phyloP scores from a whole-genome alignment of 169 alveolate genomes.

The Plasmodium sp. region DNA sequence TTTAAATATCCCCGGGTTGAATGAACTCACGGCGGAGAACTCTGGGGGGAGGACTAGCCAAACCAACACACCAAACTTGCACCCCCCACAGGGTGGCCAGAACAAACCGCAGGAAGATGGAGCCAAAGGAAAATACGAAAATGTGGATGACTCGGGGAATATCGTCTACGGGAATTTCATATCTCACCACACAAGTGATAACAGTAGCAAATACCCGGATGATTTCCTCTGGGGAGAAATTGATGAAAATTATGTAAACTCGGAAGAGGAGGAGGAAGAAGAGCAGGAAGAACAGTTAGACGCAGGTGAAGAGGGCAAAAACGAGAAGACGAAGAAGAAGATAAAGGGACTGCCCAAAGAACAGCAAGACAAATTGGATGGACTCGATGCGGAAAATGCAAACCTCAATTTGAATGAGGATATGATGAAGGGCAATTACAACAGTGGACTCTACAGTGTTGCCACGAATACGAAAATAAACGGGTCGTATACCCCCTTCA shows the following conservation, averaged over 20 bases:
- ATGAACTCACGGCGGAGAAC: conserved; percentile 91
- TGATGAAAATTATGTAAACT: conserved; percentile 71
- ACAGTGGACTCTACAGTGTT: conserved; percentile 62
- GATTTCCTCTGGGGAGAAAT: conserved; percentile 79
- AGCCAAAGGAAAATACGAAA: conserved; percentile 77
- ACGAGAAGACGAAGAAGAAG: conserved; percentile 49
- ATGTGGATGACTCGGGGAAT: conserved; percentile 85
- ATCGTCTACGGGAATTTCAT: conserved; percentile 78
- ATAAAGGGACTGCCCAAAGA: neutral
- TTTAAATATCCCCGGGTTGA: conserved; percentile 97
- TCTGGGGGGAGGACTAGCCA: conserved; percentile 21
- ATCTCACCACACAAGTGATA: conserved; percentile 69
- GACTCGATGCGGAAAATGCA: neutral
- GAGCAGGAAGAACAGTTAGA: neutral
- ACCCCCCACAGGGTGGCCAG: neutral
- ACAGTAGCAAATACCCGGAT: conserved; percentile 73
- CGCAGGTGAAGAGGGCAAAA: conserved; percentile 41
- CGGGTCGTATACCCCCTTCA: conserved; percentile 61
- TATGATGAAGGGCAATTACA: conserved; percentile 20
- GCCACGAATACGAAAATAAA: conserved; percentile 36
- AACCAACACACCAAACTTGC: neutral
- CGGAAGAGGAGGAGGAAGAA: conserved; percentile 7
- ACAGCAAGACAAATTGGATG: conserved; percentile 22
- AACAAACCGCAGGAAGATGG: neutral
- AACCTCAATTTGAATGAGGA: conserved; percentile 43